Evolutionary conservation across 352 stramenopile species (phyloP), one percentile per base, ranked within the genome.

Genomic region (Globisporangium cederbergense): DNA sequence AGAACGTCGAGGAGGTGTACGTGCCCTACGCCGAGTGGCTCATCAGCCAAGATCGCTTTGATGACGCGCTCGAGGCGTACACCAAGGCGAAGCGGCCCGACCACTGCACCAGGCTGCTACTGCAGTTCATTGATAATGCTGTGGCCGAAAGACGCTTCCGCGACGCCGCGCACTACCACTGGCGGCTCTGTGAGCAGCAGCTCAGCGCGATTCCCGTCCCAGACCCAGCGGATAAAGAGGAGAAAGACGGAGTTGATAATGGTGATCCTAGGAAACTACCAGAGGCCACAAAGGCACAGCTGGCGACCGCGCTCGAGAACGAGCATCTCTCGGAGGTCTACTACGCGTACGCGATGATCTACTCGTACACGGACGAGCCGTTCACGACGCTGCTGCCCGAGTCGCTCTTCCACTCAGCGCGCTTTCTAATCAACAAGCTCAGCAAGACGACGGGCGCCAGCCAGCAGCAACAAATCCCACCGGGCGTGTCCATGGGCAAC

Each of bases 21-120:
- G 76, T 97, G 18, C 93, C 95, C 2, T 98, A 98, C 68, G 96
- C 90, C 7, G 81, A 98, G 56, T 98, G 91, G 88, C 76, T 98
- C 47, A 81, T 93, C 30, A 84, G 76, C 3, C 79, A 98, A 59
- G 96, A 98, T 57, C 81, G 91, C 13, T 98, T 97, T 49, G 88
- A 98, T 58, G 91, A 97, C 34, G 95, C 96, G 7, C 80, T 98
- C 34, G 83, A 96, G 22, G 94, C 95, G 14, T 99, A 96, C 70
- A 83, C 79, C 14, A 78, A 85, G 49, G 89, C 85, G 3, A 80
- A 86, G 40, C 75, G 89, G 36, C 83, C 81, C 4, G 92, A 98
- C 58, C 75, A 97, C 51, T 95, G 88, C 71, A 71, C 78, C 11
- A 77, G 73, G 30, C 65, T 98, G 60, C 81, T 98, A n/a, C 67